Conservation (phyloP, 805 yeast genomes). For the Metschnikowia orientalis region DNA sequence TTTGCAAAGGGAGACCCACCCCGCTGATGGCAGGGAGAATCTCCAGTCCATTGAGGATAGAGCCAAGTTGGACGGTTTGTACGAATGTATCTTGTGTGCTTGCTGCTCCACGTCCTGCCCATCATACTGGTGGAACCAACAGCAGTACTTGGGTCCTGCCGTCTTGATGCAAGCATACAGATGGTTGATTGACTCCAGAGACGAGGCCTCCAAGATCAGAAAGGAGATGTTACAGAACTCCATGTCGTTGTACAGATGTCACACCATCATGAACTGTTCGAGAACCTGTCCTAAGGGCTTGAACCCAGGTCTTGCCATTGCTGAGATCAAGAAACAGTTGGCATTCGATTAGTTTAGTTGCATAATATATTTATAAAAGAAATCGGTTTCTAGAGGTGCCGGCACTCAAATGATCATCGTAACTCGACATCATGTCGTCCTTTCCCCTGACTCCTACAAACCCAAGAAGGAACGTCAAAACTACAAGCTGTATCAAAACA, state of each 20-base stretch:
- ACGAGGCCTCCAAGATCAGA: constrained; percentile 78
- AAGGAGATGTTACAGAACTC: constrained; percentile 90
- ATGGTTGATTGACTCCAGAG: constrained; percentile 97
- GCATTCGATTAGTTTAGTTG: constrained; percentile 55
- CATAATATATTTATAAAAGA: constrained; percentile 11
- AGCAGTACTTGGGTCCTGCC: constrained; percentile 97
- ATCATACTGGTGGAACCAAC: constrained; percentile 99
- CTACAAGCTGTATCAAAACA: too few relatives aligned
- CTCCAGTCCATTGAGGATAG: constrained; percentile 89
- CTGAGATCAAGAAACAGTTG: constrained; percentile 91
- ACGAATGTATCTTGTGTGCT: constrained; percentile 97
- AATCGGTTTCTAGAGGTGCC: too few relatives aligned
- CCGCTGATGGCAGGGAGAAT: constrained; percentile 90
- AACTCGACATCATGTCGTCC: too few relatives aligned
- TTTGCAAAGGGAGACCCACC: constrained; percentile 74
- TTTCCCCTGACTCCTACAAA: too few relatives aligned
- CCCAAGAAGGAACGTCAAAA: too few relatives aligned
- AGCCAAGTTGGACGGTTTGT: constrained; percentile 92
- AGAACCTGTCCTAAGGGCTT: constrained; percentile 97
- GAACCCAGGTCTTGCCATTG: constrained; percentile 97
- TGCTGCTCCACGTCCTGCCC: constrained; percentile 99
- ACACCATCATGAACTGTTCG: constrained; percentile 98
- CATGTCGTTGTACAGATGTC: constrained; percentile 97
- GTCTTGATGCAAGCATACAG: constrained; percentile 98
- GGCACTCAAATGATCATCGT: too few relatives aligned